These are phyloP conservation scores for Eutrema salsugineum DNA, from an alignment of 441 rosid species.

Conservation along the genomic window DNA sequence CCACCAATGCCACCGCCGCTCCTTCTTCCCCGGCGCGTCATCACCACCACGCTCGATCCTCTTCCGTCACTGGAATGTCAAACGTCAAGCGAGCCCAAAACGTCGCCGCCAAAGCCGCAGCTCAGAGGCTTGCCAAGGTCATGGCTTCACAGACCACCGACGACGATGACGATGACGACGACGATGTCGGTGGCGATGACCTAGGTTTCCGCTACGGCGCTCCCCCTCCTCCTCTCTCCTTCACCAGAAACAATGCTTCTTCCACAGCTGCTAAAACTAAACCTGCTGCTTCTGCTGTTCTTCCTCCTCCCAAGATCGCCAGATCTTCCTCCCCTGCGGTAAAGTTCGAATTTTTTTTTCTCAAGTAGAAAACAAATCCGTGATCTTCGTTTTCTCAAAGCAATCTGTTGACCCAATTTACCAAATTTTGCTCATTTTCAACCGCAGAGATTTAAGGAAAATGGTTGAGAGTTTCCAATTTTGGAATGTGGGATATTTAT, in stretches of 20 bases:
- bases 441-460: background rate
- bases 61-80: slow-evolving; percentile 56
- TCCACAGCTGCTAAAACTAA: slow-evolving; percentile 7
- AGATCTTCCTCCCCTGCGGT: slow-evolving; percentile 85
- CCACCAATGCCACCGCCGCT: slow-evolving; percentile 21
- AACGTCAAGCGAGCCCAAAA: slow-evolving; percentile 64
- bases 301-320: slow-evolving; percentile 37
- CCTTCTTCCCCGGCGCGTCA: slow-evolving; percentile 47
- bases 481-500: slow-evolving; percentile 22
- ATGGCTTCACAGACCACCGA: slow-evolving; percentile 80
- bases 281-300: slow-evolving; percentile 25
- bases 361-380: background rate
- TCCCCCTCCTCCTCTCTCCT: slow-evolving; percentile 81
- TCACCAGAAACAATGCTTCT: slow-evolving; percentile 42
- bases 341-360: background rate
- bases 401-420: background rate
- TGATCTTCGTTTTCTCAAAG: background rate
- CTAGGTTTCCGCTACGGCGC: slow-evolving; percentile 81
- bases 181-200: slow-evolving; percentile 45
- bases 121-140: slow-evolving; percentile 81
- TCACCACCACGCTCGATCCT: slow-evolving; percentile 57
- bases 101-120: slow-evolving; percentile 78
- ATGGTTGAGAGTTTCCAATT: slow-evolving; percentile 16
- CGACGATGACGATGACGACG: slow-evolving; percentile 53
- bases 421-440: background rate